phyloP scores from a whole-genome alignment of 2,329 filamentous ascomycete species.

The Tolypocladium ovalisporum region DNA sequence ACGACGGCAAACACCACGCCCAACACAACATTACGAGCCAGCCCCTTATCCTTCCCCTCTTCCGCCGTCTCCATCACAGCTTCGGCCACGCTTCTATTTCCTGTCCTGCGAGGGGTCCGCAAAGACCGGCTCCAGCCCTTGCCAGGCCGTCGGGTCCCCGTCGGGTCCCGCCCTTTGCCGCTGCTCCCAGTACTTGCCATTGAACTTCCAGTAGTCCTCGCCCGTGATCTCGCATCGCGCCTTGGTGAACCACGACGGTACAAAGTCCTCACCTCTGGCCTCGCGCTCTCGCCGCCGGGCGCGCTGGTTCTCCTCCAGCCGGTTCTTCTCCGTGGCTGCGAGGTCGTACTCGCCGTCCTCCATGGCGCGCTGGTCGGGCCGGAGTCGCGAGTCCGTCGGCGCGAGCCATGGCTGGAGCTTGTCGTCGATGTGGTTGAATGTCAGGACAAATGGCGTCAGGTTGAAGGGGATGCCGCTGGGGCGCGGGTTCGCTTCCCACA shows the following conservation, averaged over 20 bases:
- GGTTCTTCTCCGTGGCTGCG: slow-evolving; percentile 86
- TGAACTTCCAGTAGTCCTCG: slow-evolving; percentile 84
- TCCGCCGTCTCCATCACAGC: background rate
- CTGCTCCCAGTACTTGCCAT: slow-evolving; percentile 76
- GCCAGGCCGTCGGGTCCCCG: slow-evolving; percentile 52
- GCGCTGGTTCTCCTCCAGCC: slow-evolving; percentile 85
- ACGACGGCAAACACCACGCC: background rate
- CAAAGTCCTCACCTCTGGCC: slow-evolving; percentile 67
- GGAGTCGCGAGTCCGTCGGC: slow-evolving; percentile 85
- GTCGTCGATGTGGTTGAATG: slow-evolving; percentile 87
- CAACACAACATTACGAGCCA: background rate
- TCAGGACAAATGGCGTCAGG: slow-evolving; percentile 89
- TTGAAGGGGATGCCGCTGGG: slow-evolving; percentile 90
- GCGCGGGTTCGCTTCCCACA: slow-evolving; percentile 82
- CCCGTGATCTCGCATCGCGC: slow-evolving; percentile 67
- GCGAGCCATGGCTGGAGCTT: slow-evolving; percentile 65
- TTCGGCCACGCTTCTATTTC: background rate
- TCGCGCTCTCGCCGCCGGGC: slow-evolving; percentile 64
- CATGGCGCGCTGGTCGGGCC: slow-evolving; percentile 95
- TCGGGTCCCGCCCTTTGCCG: slow-evolving; percentile 52
- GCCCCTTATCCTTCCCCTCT: background rate
- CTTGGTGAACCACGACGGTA: slow-evolving; percentile 76
- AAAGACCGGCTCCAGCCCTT: slow-evolving; percentile 67
- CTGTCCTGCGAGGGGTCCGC: slow-evolving; percentile 13
- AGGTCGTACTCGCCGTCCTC: slow-evolving; percentile 96